Evolutionary conservation across 169 alveolate genomes (phyloP), one percentile per base, ranked within the genome.

Genomic region (Plasmodium coatneyi): DNA sequence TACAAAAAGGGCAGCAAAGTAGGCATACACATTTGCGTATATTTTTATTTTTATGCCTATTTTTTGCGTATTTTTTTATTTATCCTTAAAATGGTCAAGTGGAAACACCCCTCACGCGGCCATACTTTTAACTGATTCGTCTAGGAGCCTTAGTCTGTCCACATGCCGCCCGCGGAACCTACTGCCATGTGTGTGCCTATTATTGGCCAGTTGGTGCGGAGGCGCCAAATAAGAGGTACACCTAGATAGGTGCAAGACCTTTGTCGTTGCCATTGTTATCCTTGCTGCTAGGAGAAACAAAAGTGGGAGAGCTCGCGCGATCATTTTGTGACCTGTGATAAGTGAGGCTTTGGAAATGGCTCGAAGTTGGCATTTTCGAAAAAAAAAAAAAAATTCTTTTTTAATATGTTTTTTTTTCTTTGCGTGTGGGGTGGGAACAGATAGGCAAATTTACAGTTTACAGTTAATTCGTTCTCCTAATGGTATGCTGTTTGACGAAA

Each of bases 61-160:
- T 30, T 80, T 41, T 80, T 9, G 36, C 84, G 0, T 39, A 19
- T 49, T 28, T 30, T 30, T 39, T 80, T 80, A 80, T 39, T 80
- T 80, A 80, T 39, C 14, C 5, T 25, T 32, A 72, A 72, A 30
- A 32, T 72, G 32, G 16, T 41, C 52, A 1, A 81, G 2, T 28
- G 54, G n/a, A 5, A 54, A 10, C 32, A 10, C 32, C 28, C 32
- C 54, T 28, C 30, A 16, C 16, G 25, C 36, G 52, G 19, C 19
- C 22, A 83, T 90, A 90, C 95, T 80, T 90, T 90, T 90, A 80
- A 90, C 49, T 49, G 95, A 80, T 25, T 90, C 82, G 60, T 90
- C 95, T 4, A 90, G 82, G 36, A 80, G 66, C 28, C 56, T 80
- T 19, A 56, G 71, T 71, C 93, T 87, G 72, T 54, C 70, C 36